Evolutionary conservation across 1,139 yeast species (phyloP).

Genomic region (Scheffersomyces parashehatae): DNA sequence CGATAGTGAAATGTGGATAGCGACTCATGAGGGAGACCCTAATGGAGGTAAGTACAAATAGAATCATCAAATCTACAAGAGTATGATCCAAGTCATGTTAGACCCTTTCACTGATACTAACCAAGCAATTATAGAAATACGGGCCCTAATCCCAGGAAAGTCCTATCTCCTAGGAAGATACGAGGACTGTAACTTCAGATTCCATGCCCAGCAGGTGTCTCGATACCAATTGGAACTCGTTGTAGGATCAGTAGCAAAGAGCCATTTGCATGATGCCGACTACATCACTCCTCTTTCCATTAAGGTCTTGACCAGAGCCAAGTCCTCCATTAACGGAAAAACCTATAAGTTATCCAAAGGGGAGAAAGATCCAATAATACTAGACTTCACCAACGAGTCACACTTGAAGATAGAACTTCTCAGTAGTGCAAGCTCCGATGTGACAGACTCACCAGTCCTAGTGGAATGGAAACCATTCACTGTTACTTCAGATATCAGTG

Average conservation of each 20-base stretch:
- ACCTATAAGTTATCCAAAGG: slow-evolving; percentile 22
- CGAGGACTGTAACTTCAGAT: slow-evolving; percentile 6
- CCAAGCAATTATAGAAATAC: slow-evolving; percentile 1
- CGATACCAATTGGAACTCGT: slow-evolving; percentile 29
- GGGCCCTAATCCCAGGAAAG: slow-evolving; percentile 16
- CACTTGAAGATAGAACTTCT: background rate
- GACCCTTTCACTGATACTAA: background rate
- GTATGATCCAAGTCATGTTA: background rate
- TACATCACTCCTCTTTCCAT: slow-evolving; percentile 22
- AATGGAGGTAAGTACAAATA: background rate
- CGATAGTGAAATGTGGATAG: background rate
- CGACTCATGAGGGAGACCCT: background rate
- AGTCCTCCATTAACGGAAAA: slow-evolving; percentile 30
- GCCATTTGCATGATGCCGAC: slow-evolving; percentile 9
- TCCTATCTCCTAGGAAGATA: slow-evolving; percentile 34
- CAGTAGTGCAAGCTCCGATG: background rate
- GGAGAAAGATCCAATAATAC: slow-evolving; percentile 14
- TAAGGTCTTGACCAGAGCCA: slow-evolving; percentile 31
- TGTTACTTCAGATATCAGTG: slow-evolving; percentile 5
- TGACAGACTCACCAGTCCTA: slow-evolving; percentile 5
- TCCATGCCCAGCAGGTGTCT: slow-evolving; percentile 22
- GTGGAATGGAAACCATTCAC: slow-evolving; percentile 28
- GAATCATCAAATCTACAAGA: background rate
- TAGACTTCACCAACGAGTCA: slow-evolving; percentile 16
- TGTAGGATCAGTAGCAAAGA: slow-evolving; percentile 11